phyloP scores from a whole-genome alignment of 108 stramenopile genomes.

The Nitzschia inconspicua region DNA sequence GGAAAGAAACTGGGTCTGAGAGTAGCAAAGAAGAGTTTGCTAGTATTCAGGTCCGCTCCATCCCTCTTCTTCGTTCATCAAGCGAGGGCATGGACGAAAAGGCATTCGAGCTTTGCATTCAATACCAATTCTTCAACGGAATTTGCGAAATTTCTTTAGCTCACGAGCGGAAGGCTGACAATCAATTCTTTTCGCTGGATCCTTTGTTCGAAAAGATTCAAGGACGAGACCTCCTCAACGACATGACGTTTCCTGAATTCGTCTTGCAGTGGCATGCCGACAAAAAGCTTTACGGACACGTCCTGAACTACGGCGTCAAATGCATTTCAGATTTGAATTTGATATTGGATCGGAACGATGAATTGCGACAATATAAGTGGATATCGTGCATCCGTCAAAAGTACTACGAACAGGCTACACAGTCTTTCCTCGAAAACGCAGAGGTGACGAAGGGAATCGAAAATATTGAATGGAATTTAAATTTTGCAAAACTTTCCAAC shows the following conservation, averaged over 20 bases:
- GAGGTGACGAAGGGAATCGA: background rate
- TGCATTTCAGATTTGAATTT: constrained; percentile 21
- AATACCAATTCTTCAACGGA: constrained; percentile 31
- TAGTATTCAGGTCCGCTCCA: constrained; percentile 13
- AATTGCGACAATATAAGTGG: constrained; percentile 37
- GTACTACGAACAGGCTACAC: constrained; percentile 21
- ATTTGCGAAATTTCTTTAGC: constrained; percentile 36
- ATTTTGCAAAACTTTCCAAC: constrained; percentile 39
- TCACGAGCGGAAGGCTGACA: constrained; percentile 35
- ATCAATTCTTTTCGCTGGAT: constrained; percentile 18
- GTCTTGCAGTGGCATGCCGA: constrained; percentile 43
- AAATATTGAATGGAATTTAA: constrained; percentile 21
- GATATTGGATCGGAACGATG: constrained; percentile 26
- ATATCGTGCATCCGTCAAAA: constrained; percentile 30
- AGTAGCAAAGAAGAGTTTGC: constrained; percentile 6
- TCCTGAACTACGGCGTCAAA: constrained; percentile 37
- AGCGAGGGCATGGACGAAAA: constrained; percentile 18
- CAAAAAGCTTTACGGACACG: constrained; percentile 34
- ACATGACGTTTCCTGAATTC: constrained; percentile 33
- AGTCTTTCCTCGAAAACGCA: constrained; percentile 14
- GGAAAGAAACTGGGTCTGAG: background rate
- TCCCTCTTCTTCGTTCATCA: constrained; percentile 17
- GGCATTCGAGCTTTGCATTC: constrained; percentile 33
- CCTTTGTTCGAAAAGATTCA: constrained; percentile 22
- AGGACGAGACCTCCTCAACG: constrained; percentile 7